Conservation (phyloP, 306 rosid species). For the Gastrolobium bilobum region DNA sequence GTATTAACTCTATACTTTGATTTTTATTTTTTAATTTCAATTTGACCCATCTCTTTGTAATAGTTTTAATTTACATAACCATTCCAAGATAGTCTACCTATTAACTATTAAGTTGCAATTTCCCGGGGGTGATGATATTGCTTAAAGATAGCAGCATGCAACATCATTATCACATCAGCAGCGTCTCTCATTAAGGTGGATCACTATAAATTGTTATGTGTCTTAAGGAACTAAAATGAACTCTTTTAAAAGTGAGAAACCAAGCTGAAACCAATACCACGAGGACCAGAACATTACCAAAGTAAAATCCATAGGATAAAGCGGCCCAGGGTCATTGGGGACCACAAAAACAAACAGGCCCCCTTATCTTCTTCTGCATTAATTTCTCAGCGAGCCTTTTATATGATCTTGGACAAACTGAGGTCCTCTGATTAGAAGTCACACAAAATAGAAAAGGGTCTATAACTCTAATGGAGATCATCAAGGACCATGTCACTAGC, state of each 20-base stretch:
- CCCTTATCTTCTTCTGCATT: slow-evolving; percentile 1
- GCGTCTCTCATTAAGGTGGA: slow-evolving; percentile 29
- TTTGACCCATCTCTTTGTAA: neutral
- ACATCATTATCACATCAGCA: neutral
- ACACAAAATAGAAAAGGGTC: neutral
- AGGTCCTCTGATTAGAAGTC: neutral
- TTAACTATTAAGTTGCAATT: slow-evolving; percentile 5
- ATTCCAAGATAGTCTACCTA: neutral
- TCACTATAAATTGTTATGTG: neutral
- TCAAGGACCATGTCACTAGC: neutral
- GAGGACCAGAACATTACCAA: slow-evolving; percentile 16
- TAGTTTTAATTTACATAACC: neutral
- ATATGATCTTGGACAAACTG: neutral
- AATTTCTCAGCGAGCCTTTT: neutral
- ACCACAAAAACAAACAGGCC: neutral
- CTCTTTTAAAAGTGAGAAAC: slow-evolving; percentile 8
- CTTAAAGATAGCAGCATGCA: slow-evolving; percentile 15
- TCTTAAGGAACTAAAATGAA: neutral
- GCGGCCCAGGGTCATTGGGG: slow-evolving; percentile 12
- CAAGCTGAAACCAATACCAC: slow-evolving; percentile 4
- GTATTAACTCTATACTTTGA: neutral
- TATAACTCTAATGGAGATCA: neutral
- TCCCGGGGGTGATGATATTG: neutral
- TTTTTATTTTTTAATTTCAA: slow-evolving; percentile 1
- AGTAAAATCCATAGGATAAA: slow-evolving; percentile 23